These are phyloP conservation scores for Amphirosellinia nigrospora DNA, from an alignment of 495 filamentous ascomycete genomes.

Conservation along the genomic window DNA sequence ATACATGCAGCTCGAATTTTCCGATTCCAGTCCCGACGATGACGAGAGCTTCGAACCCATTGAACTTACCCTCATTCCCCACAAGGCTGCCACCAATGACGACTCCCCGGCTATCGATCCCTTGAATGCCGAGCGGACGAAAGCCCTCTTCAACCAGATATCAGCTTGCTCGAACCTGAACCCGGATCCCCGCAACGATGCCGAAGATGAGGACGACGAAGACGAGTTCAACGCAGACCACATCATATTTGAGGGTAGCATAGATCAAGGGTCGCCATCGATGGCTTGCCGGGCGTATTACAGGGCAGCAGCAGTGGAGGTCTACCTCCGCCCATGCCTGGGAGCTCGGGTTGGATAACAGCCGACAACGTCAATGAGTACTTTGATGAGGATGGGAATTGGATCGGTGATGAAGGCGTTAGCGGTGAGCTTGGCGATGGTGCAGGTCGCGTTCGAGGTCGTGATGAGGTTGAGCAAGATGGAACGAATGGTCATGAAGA, in stretches of 20 bases:
- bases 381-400: conserved; percentile 62
- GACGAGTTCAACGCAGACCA: conserved; percentile 48
- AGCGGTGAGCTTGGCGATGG: conserved; percentile 53
- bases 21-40: conserved; percentile 57
- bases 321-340: conserved; percentile 77
- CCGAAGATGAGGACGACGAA: conserved; percentile 60
- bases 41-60: conserved; percentile 74
- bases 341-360: conserved; percentile 94
- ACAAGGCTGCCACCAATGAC: conserved; percentile 27
- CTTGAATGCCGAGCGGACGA: conserved; percentile 41
- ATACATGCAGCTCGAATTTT: conserved; percentile 79
- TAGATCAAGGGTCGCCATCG: conserved; percentile 42
- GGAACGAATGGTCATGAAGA: conserved; percentile 37
- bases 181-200: conserved; percentile 71
- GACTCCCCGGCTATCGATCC: conserved; percentile 31
- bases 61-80: conserved; percentile 76
- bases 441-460: conserved; percentile 48
- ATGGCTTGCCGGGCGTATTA: conserved; percentile 55
- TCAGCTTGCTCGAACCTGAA: conserved; percentile 88
- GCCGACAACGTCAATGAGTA: conserved; percentile 90
- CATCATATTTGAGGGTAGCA: conserved; percentile 64
- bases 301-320: conserved; percentile 54
- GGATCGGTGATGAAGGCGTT: conserved; percentile 52
- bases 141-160: conserved; percentile 75
- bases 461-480: conserved; percentile 46